phyloP scores from a whole-genome alignment of 2,329 filamentous ascomycete genomes.

The Remersonia thermophila region DNA sequence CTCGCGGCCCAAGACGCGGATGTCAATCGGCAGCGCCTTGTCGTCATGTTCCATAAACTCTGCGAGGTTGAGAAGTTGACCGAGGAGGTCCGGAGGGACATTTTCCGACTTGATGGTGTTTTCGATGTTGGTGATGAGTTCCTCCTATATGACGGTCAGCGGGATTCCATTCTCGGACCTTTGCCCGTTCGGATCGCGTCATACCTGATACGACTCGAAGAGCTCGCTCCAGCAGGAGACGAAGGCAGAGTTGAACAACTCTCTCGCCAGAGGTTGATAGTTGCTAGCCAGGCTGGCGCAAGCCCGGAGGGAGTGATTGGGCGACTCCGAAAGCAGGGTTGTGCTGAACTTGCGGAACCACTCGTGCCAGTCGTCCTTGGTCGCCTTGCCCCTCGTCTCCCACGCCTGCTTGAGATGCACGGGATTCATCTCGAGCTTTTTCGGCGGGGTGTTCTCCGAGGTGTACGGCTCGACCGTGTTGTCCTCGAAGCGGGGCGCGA shows the following conservation, averaged over 20 bases:
- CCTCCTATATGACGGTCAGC: conserved; percentile 39
- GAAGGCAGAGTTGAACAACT: conserved; percentile 97
- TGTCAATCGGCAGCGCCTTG: conserved; percentile 94
- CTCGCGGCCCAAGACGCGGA: conserved; percentile 84
- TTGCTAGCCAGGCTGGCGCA: conserved; percentile 85
- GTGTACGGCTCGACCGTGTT: conserved; percentile 69
- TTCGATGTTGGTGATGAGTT: conserved; percentile 90
- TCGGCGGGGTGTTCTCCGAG: conserved; percentile 65
- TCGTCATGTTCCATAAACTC: conserved; percentile 99
- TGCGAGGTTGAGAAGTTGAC: conserved; percentile 85
- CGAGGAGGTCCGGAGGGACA: conserved; percentile 88
- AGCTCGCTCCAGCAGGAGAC: conserved; percentile 98
- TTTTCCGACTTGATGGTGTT: conserved; percentile 89
- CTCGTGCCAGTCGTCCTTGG: conserved; percentile 97
- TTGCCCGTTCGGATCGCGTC: no score
- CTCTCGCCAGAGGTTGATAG: conserved; percentile 81
- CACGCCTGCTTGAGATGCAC: conserved; percentile 94
- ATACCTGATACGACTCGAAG: conserved; percentile 76
- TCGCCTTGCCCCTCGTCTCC: conserved; percentile 94
- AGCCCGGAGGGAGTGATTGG: conserved; percentile 85
- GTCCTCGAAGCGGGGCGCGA: conserved; percentile 72
- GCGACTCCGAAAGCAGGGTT: conserved; percentile 86
- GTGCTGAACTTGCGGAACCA: conserved; percentile 97
- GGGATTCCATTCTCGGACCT: no score
- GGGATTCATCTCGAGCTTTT: conserved; percentile 94